Conservation (phyloP, 2,329 filamentous ascomycete genomes). For the Colletotrichum spinosum region DNA sequence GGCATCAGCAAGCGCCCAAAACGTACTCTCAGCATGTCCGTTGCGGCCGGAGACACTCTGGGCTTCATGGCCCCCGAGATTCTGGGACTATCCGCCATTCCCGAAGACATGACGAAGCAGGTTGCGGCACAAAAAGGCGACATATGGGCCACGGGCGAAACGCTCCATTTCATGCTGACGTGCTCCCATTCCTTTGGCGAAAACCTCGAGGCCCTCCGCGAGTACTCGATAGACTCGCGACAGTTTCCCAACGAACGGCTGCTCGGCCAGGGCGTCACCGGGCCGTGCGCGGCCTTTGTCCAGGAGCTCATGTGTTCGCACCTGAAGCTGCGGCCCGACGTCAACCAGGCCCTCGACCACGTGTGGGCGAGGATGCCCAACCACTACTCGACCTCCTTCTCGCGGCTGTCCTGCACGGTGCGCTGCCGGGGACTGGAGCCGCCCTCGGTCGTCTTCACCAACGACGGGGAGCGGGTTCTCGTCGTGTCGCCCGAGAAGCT, state of each 20-base stretch:
- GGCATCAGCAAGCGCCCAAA: slow-evolving; percentile 18
- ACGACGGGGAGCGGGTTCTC: slow-evolving; percentile 11
- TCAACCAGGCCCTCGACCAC: slow-evolving; percentile 13
- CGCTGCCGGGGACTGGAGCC: slow-evolving; percentile 16
- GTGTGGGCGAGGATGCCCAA: slow-evolving; percentile 10
- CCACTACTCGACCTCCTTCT: slow-evolving; percentile 10
- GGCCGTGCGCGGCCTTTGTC: neutral
- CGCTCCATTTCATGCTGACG: slow-evolving; percentile 11
- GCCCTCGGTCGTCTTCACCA: neutral
- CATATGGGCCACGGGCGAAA: slow-evolving; percentile 16
- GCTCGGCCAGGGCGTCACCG: neutral
- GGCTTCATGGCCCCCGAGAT: slow-evolving; percentile 18
- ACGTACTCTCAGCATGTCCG: slow-evolving; percentile 10
- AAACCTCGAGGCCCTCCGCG: neutral
- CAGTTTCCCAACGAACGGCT: slow-evolving; percentile 13
- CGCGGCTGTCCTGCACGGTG: neutral
- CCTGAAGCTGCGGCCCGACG: slow-evolving; percentile 4
- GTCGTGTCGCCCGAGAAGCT: slow-evolving; percentile 16
- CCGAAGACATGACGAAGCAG: slow-evolving; percentile 4
- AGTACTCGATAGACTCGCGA: slow-evolving; percentile 5
- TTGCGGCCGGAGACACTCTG: neutral
- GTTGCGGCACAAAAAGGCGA: slow-evolving; percentile 11
- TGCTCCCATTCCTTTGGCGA: slow-evolving; percentile 15
- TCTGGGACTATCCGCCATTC: neutral
- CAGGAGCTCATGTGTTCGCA: slow-evolving; percentile 16